Conservation (phyloP, 2,329 filamentous ascomycete genomes). For the Zymoseptoria passerinii region DNA sequence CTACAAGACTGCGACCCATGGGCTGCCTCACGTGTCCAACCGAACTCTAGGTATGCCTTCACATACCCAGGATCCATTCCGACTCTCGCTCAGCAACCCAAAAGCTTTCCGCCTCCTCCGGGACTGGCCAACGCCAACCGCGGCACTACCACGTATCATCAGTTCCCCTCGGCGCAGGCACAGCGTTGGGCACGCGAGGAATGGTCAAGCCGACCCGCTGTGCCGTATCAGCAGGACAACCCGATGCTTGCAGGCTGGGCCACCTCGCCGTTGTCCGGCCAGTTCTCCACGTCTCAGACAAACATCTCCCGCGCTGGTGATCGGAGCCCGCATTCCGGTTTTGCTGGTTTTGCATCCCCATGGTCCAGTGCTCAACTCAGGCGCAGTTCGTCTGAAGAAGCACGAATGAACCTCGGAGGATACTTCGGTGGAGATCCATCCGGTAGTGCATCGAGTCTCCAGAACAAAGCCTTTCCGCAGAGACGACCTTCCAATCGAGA, state of each 20-base stretch:
- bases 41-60: slow-evolving; percentile 23
- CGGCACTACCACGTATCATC: slow-evolving; percentile 14
- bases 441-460: slow-evolving; percentile 17
- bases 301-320: slow-evolving; percentile 20
- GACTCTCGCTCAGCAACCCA: slow-evolving; percentile 14
- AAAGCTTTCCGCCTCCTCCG: slow-evolving; percentile 22
- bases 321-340: slow-evolving; percentile 18
- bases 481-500: slow-evolving; percentile 71
- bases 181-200: slow-evolving; percentile 23
- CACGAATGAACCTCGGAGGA: slow-evolving; percentile 15
- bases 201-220: slow-evolving; percentile 21
- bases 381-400: slow-evolving; percentile 25
- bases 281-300: slow-evolving; percentile 18
- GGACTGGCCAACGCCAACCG: slow-evolving; percentile 18
- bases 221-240: slow-evolving; percentile 18
- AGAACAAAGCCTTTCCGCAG: slow-evolving; percentile 36
- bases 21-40: slow-evolving; percentile 19
- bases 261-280: slow-evolving; percentile 20
- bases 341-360: slow-evolving; percentile 18
- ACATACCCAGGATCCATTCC: slow-evolving; percentile 15
- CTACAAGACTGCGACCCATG: slow-evolving; percentile 24
- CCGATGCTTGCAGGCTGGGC: slow-evolving; percentile 21
- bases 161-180: slow-evolving; percentile 18
- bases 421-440: slow-evolving; percentile 20
- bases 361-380: slow-evolving; percentile 22